Evolutionary conservation across 208 protist species (phyloP).

Genomic region (Trypanosoma vivax): DNA sequence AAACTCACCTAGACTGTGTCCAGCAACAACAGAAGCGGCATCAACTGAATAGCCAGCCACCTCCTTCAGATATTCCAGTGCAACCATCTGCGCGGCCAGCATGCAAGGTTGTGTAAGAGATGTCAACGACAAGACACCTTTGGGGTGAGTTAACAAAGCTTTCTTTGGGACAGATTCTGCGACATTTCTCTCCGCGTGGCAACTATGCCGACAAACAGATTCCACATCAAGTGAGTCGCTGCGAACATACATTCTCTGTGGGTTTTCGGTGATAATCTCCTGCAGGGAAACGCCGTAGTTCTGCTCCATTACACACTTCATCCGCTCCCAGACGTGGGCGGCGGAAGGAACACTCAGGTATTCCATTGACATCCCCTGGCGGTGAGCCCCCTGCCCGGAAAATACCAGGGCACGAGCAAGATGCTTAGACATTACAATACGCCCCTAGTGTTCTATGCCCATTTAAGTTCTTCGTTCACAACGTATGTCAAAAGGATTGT

Average conservation of each 20-base stretch:
- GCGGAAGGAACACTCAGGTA: slow-evolving; percentile 27
- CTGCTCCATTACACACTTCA: slow-evolving; percentile 63
- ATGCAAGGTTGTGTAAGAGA: slow-evolving; percentile 81
- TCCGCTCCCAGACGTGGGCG: slow-evolving; percentile 55
- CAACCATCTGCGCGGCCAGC: slow-evolving; percentile 56
- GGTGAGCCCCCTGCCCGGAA: slow-evolving; percentile 74
- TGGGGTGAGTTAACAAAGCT: slow-evolving; percentile 33
- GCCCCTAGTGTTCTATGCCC: neutral
- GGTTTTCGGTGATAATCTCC: slow-evolving; percentile 72
- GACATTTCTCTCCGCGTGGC: slow-evolving; percentile 31
- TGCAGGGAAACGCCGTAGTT: slow-evolving; percentile 71
- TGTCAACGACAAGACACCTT: slow-evolving; percentile 71
- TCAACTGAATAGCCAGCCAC: slow-evolving; percentile 17
- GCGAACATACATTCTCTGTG: slow-evolving; percentile 31
- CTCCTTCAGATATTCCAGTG: slow-evolving; percentile 17
- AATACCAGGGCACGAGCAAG: slow-evolving; percentile 62
- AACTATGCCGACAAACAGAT: slow-evolving; percentile 26
- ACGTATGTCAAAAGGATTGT: neutral
- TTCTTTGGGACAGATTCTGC: slow-evolving; percentile 39
- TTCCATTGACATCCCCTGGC: slow-evolving; percentile 69
- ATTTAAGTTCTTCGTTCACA: neutral
- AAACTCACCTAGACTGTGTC: slow-evolving; percentile 88
- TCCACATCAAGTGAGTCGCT: slow-evolving; percentile 47
- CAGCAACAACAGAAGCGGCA: slow-evolving; percentile 35
- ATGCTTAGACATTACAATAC: neutral